Evolutionary conservation across 2,329 filamentous ascomycete genomes (phyloP).

Genomic region (Trichoderma breve): DNA sequence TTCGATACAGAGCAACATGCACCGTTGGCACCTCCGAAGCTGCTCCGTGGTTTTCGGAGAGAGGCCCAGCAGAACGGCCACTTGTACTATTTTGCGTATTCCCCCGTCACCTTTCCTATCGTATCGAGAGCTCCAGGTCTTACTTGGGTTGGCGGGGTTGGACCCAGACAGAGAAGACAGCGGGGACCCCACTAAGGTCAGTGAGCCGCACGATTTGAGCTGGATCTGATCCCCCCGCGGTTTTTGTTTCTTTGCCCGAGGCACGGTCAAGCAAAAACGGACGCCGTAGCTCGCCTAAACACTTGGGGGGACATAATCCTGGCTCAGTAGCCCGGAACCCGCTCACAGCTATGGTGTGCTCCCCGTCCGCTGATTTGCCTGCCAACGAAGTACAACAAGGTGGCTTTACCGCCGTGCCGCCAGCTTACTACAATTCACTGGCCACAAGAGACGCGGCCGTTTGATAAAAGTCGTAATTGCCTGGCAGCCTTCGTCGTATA

Average conservation of each 20-base stretch:
- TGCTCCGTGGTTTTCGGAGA: background rate
- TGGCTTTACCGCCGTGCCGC: background rate
- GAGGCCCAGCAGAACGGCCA: background rate
- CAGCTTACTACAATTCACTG: background rate
- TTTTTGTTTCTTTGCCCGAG: background rate
- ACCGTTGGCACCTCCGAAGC: background rate
- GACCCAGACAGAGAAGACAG: background rate
- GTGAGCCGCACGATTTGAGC: background rate
- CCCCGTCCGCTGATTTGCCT: background rate
- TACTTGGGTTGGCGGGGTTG: background rate
- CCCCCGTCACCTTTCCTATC: background rate
- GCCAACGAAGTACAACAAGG: background rate
- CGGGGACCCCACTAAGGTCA: background rate
- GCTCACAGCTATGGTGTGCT: background rate
- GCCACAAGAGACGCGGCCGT: background rate
- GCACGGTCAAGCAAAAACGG: background rate
- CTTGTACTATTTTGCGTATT: background rate
- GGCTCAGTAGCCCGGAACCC: background rate
- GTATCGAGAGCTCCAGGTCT: background rate
- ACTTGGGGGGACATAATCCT: background rate
- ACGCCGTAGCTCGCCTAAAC: background rate
- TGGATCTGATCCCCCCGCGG: background rate
- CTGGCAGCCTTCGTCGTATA: background rate
- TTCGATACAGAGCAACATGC: background rate
- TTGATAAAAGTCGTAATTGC: background rate